Evolutionary conservation across 768 basidiomycete species (phyloP).

Genomic region (Fomitopsis serialis): DNA sequence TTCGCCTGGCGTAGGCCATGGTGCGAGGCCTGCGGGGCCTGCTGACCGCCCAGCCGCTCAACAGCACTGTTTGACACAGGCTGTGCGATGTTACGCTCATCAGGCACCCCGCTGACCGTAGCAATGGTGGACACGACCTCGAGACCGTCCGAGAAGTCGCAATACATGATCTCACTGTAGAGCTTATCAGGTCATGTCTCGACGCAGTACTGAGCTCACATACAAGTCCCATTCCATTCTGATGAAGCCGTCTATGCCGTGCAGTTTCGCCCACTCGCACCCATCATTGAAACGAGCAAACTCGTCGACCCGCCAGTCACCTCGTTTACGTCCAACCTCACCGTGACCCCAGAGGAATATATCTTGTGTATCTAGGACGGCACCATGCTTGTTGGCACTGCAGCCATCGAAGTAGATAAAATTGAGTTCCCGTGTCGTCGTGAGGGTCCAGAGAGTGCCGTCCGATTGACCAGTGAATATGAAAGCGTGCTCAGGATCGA

Average conservation of each 20-base stretch:
- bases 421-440: background rate
- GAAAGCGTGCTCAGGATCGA: background rate
- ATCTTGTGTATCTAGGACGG: background rate
- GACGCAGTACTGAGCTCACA: background rate
- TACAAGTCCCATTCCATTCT: background rate
- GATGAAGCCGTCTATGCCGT: background rate
- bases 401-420: background rate
- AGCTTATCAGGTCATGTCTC: background rate
- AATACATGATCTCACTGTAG: background rate
- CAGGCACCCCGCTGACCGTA: too few relatives aligned
- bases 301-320: background rate
- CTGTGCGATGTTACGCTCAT: too few relatives aligned
- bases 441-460: background rate
- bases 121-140: too few relatives aligned
- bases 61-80: too few relatives aligned
- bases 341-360: background rate
- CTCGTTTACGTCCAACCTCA: background rate
- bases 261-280: background rate
- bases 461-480: background rate
- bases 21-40: too few relatives aligned
- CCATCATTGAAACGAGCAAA: background rate
- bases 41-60: too few relatives aligned
- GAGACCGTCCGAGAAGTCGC: background rate
- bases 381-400: background rate
- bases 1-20: too few relatives aligned